These are phyloP conservation scores for Aspergillus piperis DNA, from an alignment of 2,329 filamentous ascomycete genomes.

Conservation along the genomic window DNA sequence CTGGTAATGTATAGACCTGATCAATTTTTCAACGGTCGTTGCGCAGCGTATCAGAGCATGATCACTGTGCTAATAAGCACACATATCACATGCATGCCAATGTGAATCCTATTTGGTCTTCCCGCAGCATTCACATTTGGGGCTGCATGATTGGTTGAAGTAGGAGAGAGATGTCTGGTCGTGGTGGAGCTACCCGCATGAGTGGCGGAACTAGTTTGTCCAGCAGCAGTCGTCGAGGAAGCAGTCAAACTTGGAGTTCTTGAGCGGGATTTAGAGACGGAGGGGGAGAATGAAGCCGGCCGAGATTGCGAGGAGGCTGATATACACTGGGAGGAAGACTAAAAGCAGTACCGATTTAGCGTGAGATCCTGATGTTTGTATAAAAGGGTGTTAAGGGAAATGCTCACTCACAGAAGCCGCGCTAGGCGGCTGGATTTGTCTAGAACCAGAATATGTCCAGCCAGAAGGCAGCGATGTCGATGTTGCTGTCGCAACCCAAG, in stretches of 20 bases:
- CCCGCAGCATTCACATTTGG: conserved; percentile 23
- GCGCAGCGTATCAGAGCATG: conserved; percentile 19
- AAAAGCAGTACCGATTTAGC: conserved; percentile 29
- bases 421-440: conserved; percentile 75
- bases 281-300: conserved; percentile 49
- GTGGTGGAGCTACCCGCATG: conserved; percentile 4
- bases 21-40: neutral
- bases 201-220: conserved; percentile 8
- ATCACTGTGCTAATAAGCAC: conserved; percentile 22
- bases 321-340: conserved; percentile 54
- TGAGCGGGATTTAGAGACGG: conserved; percentile 43
- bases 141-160: conserved; percentile 16
- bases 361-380: conserved; percentile 12
- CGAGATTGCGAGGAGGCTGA: conserved; percentile 51
- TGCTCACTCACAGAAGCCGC: conserved; percentile 68
- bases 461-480: conserved; percentile 66
- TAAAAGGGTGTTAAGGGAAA: conserved; percentile 27
- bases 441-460: conserved; percentile 76
- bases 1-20: neutral
- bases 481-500: conserved; percentile 62
- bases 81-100: conserved; percentile 24
- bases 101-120: conserved; percentile 13
- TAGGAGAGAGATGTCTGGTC: conserved; percentile 1
- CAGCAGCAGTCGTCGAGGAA: conserved; percentile 1
- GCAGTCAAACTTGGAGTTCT: conserved; percentile 12